Percentiles rank a stretch among this genome's conserved stretches.
These are phyloP conservation scores for Closterium sp. DNA, from an alignment of 139 green algal species.

Conservation along the genomic window DNA sequence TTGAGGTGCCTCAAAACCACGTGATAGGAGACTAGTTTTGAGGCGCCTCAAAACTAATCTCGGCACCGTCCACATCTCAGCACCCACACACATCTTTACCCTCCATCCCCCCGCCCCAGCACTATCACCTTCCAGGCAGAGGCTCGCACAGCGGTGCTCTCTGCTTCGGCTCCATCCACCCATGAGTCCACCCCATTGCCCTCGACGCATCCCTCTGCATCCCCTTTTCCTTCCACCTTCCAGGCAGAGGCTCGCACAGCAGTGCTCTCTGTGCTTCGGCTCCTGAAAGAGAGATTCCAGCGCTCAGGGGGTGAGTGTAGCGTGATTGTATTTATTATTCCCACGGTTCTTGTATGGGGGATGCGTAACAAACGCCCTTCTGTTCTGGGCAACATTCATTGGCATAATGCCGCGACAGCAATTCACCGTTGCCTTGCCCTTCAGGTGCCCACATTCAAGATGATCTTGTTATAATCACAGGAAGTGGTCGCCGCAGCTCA, in stretches of 20 bases:
- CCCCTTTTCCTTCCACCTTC: not conserved
- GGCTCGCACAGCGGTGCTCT: too few relatives aligned
- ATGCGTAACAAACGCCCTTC: too few relatives aligned
- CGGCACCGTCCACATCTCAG: too few relatives aligned
- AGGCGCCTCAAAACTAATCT: too few relatives aligned
- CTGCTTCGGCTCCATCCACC: constrained; percentile 28
- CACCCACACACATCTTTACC: too few relatives aligned
- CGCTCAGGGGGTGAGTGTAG: not conserved
- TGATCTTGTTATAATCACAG: constrained; percentile 34
- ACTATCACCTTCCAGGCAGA: too few relatives aligned
- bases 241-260: constrained; percentile 36
- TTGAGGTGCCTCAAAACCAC: not conserved
- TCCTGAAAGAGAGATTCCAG: constrained; percentile 24
- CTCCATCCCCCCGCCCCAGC: too few relatives aligned
- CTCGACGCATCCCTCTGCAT: not conserved
- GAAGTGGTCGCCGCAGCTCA: not conserved
- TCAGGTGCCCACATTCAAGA: not conserved
- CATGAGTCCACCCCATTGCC: not conserved
- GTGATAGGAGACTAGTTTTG: constrained; percentile 1
- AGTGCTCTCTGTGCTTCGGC: constrained; percentile 38
- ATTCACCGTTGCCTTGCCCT: too few relatives aligned
- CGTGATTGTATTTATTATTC: too few relatives aligned
- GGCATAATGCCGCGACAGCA: too few relatives aligned
- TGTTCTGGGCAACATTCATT: too few relatives aligned
- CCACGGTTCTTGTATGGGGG: too few relatives aligned